These are phyloP conservation scores for Bipolaris oryzae DNA, from an alignment of 2,329 filamentous ascomycete genomes.

Conservation along the genomic window DNA sequence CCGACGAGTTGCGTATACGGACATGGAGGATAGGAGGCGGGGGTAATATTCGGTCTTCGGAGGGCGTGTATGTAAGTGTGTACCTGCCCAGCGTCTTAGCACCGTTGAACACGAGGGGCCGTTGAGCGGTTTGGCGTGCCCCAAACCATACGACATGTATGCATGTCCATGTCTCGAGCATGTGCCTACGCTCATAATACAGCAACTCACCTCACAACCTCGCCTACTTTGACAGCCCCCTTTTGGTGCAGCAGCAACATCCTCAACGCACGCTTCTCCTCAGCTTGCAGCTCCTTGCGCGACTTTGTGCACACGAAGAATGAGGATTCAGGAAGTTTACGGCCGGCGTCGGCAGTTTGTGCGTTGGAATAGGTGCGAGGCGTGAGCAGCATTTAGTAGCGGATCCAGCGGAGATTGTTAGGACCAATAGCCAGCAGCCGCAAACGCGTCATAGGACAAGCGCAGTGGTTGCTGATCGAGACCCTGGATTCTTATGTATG, in stretches of 20 bases:
- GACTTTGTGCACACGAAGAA: constrained; percentile 44
- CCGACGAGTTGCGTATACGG: constrained; percentile 88
- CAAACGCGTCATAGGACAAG: constrained; percentile 24
- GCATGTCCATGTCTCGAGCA: neutral
- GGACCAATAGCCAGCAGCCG: constrained; percentile 22
- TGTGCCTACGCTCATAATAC: neutral
- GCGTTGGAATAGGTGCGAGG: constrained; percentile 49
- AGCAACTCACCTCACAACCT: constrained; percentile 74
- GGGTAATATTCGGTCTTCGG: constrained; percentile 85
- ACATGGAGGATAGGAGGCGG: constrained; percentile 81
- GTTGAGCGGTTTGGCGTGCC: neutral
- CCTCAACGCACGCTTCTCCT: constrained; percentile 40
- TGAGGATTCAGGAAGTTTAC: constrained; percentile 36
- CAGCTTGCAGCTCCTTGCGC: constrained; percentile 41
- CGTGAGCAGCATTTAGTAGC: constrained; percentile 51
- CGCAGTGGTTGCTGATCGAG: constrained; percentile 14
- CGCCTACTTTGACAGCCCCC: constrained; percentile 90
- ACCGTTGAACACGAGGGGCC: neutral
- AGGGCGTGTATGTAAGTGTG: constrained; percentile 89
- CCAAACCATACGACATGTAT: neutral
- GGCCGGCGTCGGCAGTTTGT: constrained; percentile 44
- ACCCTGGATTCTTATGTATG: constrained; percentile 2
- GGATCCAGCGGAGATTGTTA: constrained; percentile 30
- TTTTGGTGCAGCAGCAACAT: constrained; percentile 94
- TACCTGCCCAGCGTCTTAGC: constrained; percentile 54